phyloP scores from a whole-genome alignment of 2,329 filamentous ascomycete species.

The Phialophora verrucosa region DNA sequence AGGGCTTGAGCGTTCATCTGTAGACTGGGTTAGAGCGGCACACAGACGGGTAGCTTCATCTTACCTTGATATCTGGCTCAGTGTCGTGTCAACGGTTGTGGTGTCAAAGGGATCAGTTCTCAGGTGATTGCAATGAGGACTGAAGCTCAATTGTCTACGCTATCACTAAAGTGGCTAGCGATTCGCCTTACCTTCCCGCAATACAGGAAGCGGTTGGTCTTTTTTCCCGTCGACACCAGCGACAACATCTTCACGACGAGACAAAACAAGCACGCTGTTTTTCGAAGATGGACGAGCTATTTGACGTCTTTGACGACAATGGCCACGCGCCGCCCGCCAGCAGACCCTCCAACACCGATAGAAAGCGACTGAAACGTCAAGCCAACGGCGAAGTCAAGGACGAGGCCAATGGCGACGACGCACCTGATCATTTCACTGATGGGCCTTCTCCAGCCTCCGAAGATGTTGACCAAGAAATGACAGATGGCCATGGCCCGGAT shows the following conservation, averaged over 20 bases:
- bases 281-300: constrained; percentile 73
- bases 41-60: background rate
- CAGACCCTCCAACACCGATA: constrained; percentile 54
- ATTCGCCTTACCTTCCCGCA: constrained; percentile 12
- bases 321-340: constrained; percentile 51
- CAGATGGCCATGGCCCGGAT: constrained; percentile 47
- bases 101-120: background rate
- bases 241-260: constrained; percentile 9
- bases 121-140: constrained; percentile 13
- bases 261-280: constrained; percentile 5
- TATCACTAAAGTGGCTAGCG: background rate
- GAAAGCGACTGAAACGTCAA: constrained; percentile 79
- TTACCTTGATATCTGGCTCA: constrained; percentile 16
- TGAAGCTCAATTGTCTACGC: constrained; percentile 2
- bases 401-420: constrained; percentile 26
- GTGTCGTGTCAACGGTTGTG: constrained; percentile 4
- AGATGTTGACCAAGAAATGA: constrained; percentile 28
- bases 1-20: constrained; percentile 79
- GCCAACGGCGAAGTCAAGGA: constrained; percentile 77
- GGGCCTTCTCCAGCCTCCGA: constrained; percentile 17
- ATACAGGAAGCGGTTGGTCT: background rate
- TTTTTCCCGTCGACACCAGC: constrained; percentile 13
- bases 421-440: constrained; percentile 12
- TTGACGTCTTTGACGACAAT: constrained; percentile 78
- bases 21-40: constrained; percentile 6